Base-by-base conservation (phyloP, 495 filamentous ascomycete species). In the Opeltia flavorubescens region DNA sequence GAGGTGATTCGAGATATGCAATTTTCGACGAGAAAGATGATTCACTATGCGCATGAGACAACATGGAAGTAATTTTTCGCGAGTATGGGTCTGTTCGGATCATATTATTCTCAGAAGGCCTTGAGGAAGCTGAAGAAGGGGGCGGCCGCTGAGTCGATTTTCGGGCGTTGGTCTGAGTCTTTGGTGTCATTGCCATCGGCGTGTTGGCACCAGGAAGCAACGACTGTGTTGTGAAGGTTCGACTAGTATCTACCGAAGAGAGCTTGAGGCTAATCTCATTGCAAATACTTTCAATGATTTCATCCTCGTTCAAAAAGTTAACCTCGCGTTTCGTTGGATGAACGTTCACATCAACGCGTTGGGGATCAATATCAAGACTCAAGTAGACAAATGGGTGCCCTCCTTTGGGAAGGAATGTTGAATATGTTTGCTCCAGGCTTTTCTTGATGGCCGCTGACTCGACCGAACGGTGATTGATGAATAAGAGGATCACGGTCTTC, bases 271-370 rank as follows among this genome's bases (percentile, higher is more conserved):
- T 76, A 42, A 96, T 81, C 43, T 85, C 80, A 49, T 78, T 74
- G 64, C 87, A 94, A 25, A 99, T 80, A 39, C 72, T 76, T 55
- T 94, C 86, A 49, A 94, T 83, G 45, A 96, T 94, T 53, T 96
- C 91, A 54, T 96, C 93, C 59, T 99, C 93, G 51, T 96, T 94
- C 3, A 99, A 72, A 59, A 99, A 96, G 59, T 96, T 94, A 25
- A 99, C 93, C 61, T 99, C 93, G 43, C 89, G 75, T 60, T 99
- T 99, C 2, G 93, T 96, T 4, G 93, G 93, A 59, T 99, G 93
- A 0, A 99, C 80, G 56, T 99, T 99, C 56, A 99, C 93, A 62
- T 99, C 93, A 2, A 99, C 86, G 12, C 89, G 76, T 31, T 84
- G 76, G 7, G 93, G 91, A 49, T 96, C 89, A 50, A 99, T 89